Percentiles rank a stretch among this genome's conserved stretches.
phyloP scores from a whole-genome alignment of 768 basidiomycete species.

The Leucocoprinus birnbaumii region DNA sequence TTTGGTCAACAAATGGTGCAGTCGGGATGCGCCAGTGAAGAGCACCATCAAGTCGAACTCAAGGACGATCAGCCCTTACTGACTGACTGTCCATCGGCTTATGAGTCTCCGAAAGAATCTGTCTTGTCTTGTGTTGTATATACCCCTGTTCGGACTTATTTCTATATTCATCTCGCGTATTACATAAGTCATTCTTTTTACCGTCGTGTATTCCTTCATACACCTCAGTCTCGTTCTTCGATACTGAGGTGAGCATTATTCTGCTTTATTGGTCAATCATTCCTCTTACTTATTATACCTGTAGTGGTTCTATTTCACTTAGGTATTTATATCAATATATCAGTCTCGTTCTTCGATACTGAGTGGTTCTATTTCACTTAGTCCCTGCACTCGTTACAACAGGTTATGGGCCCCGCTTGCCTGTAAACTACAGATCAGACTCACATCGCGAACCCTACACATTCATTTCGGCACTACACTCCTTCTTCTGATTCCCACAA shows the following conservation, averaged over 20 bases:
- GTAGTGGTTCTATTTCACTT: background rate
- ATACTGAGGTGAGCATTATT: no score
- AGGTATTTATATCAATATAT: background rate
- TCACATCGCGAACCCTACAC: no score
- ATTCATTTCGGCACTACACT: no score
- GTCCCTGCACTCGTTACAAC: background rate
- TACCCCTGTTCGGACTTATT: background rate
- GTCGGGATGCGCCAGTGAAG: no score
- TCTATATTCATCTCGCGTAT: background rate
- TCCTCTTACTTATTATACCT: background rate
- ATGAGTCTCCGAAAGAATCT: no score
- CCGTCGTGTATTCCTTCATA: background rate
- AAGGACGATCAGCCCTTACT: no score
- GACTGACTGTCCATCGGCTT: no score
- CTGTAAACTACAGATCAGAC: no score
- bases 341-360: background rate
- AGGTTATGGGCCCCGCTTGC: no score
- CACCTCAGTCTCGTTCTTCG: background rate
- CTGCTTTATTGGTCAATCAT: no score
- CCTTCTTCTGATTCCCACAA: background rate
- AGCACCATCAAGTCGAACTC: no score
- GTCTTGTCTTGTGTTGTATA: background rate
- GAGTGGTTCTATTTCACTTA: background rate
- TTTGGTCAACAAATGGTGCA: no score
- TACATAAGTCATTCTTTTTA: background rate